Conservation (phyloP, 352 stramenopile genomes). For the Globisporangium emineosum region DNA sequence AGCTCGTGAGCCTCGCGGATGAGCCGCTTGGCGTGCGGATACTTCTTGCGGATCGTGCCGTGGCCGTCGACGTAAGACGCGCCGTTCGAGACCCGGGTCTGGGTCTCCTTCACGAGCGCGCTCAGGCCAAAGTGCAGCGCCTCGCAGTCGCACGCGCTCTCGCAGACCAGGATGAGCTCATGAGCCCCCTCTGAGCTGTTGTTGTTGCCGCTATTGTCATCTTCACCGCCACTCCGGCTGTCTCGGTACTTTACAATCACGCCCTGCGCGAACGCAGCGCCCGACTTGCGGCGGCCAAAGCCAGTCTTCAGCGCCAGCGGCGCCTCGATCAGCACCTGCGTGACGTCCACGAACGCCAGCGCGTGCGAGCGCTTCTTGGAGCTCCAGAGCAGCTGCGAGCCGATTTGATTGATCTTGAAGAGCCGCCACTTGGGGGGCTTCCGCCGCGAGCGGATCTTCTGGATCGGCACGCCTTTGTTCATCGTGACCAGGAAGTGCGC, state of each 20-base stretch:
- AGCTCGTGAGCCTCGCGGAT: constrained; percentile 46
- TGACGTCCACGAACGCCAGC: constrained; percentile 46
- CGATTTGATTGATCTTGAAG: constrained; percentile 57
- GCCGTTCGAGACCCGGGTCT: constrained; percentile 33
- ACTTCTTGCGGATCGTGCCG: constrained; percentile 58
- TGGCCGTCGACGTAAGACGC: constrained; percentile 62
- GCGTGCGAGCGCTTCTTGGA: constrained; percentile 45
- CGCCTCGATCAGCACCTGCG: constrained; percentile 38
- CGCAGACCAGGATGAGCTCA: constrained; percentile 62
- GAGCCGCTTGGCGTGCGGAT: constrained; percentile 59
- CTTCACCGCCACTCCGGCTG: constrained; percentile 10
- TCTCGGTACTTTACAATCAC: constrained; percentile 42
- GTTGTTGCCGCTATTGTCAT: constrained; percentile 4
- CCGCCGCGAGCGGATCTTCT: constrained; percentile 47
- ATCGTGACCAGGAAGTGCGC: constrained; percentile 66
- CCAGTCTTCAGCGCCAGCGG: constrained; percentile 34
- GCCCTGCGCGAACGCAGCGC: constrained; percentile 24
- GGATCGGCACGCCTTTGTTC: constrained; percentile 56
- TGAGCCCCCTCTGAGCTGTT: constrained; percentile 1
- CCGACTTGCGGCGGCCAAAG: constrained; percentile 23
- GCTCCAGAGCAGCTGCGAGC: constrained; percentile 57
- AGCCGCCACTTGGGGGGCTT: constrained; percentile 55
- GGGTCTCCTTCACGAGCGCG: constrained; percentile 43
- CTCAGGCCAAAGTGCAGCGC: constrained; percentile 51
- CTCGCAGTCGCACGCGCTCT: constrained; percentile 56